These are phyloP conservation scores for Daldinia caldariorum DNA, from an alignment of 495 filamentous ascomycete genomes.

Conservation along the genomic window DNA sequence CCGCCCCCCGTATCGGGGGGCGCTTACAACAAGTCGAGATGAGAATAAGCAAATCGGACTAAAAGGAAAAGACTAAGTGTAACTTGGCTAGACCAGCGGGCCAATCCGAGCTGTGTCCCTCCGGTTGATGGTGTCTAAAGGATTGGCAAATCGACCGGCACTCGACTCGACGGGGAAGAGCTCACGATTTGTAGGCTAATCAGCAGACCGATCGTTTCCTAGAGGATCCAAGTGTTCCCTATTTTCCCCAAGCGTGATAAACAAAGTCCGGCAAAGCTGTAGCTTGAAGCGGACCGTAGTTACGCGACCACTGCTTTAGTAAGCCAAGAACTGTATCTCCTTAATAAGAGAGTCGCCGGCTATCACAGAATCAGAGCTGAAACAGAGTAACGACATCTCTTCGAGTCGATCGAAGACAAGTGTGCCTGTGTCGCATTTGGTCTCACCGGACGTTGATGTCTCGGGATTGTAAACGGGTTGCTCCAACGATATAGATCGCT, in stretches of 20 bases:
- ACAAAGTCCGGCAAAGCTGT: constrained; percentile 4
- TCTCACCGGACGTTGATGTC: constrained; percentile 27
- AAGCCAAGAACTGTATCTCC: not conserved
- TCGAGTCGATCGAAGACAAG: constrained; percentile 14
- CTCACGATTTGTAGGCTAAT: constrained; percentile 29
- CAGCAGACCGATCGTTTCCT: constrained; percentile 22
- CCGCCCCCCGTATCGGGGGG: constrained; percentile 6
- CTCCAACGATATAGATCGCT: constrained; percentile 10
- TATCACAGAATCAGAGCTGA: constrained; percentile 12
- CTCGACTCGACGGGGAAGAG: constrained; percentile 25
- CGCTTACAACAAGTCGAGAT: constrained; percentile 25
- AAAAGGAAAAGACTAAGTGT: constrained; percentile 17
- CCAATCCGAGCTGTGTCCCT: constrained; percentile 29
- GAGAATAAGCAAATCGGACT: constrained; percentile 20
- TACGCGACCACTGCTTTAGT: not conserved
- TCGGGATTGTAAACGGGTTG: constrained; percentile 26
- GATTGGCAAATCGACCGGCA: constrained; percentile 27
- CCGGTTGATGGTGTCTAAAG: constrained; percentile 31
- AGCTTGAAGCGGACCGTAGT: not conserved
- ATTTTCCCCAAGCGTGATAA: constrained; percentile 5
- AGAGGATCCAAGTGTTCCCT: constrained; percentile 18
- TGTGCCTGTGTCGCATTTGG: constrained; percentile 13
- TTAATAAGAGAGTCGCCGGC: not conserved
- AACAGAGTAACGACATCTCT: constrained; percentile 12
- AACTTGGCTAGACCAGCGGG: constrained; percentile 26